Conservation (phyloP, 352 stramenopile species). For the Phytophthora melonis region DNA sequence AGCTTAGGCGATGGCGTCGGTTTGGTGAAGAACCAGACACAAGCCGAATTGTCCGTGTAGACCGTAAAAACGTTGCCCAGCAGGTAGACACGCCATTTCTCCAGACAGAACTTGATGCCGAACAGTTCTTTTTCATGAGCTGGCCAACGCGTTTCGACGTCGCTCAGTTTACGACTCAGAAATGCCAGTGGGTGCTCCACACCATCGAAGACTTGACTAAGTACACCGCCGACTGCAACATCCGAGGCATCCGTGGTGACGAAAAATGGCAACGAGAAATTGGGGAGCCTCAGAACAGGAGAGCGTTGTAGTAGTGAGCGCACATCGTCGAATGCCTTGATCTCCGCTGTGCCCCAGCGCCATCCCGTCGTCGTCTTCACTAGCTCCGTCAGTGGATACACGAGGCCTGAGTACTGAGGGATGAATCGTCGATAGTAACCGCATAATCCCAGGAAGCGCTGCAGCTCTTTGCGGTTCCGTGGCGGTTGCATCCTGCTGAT, state of each 20-base stretch:
- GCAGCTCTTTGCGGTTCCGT: background rate
- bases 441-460: background rate
- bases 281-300: background rate
- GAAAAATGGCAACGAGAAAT: slow-evolving; percentile 1
- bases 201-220: background rate
- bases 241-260: background rate
- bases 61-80: background rate
- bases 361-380: background rate
- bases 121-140: background rate
- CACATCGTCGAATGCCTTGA: background rate
- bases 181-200: background rate
- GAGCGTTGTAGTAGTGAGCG: background rate
- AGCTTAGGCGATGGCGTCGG: background rate
- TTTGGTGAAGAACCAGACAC: background rate
- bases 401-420: background rate
- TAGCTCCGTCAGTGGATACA: background rate
- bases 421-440: background rate
- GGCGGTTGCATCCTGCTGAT: background rate
- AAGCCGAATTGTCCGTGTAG: background rate
- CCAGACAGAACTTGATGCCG: background rate
- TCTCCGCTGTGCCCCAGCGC: background rate
- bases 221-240: background rate
- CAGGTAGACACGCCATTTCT: background rate
- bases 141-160: background rate
- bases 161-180: background rate